Base-by-base conservation (phyloP, 345 rosid species). In the Brassica rapa region DNA sequence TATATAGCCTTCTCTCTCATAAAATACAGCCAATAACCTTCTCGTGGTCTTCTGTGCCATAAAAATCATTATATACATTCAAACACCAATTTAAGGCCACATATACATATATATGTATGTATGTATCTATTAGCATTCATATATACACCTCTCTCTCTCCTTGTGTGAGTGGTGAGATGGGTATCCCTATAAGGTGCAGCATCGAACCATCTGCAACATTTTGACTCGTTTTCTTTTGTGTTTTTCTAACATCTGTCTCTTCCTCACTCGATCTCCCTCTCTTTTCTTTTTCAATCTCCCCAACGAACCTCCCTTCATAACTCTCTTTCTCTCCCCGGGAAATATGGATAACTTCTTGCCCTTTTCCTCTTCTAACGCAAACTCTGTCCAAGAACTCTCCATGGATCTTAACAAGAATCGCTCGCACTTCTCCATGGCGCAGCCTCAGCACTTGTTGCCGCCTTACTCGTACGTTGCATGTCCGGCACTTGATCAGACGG, bases 31-130 rank as follows among this genome's bases (percentile, higher is more conserved):
- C 82, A 79, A 73, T 73, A 73, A 67, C 63, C 63, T 72, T 79
- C 70, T 66, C 73, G 82, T 79, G 82, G 82, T 72, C 82, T 79
- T 79, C 82, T 72, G 82, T 79, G 82, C 82, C 82, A 72, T 43
- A 21, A 56, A 66, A 29, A 53, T 51, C 76, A 71, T 65, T 76
- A 66, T 61, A 46, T 51, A 67, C 73, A 46, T 79, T 79, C 82
- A 79, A 79, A 79, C 62, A 65, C 76, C 69, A 72, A 79, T 57
- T 68, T 72, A 29, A 63, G 77, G 77, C 72, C 76, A 51, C 57
- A 14, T 43, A 43, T 43, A 43, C 51, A 62, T 74, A 64, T 66
- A 37, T 11, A 11, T 69, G 15, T n/a, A 72, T 27, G 4, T 71
- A 4, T 71, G 39, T 62, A 39, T 53, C 66, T 76, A 51, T 57